phyloP scores from a whole-genome alignment of 192 early-diverging fungal species.

The Coemansia sp. region DNA sequence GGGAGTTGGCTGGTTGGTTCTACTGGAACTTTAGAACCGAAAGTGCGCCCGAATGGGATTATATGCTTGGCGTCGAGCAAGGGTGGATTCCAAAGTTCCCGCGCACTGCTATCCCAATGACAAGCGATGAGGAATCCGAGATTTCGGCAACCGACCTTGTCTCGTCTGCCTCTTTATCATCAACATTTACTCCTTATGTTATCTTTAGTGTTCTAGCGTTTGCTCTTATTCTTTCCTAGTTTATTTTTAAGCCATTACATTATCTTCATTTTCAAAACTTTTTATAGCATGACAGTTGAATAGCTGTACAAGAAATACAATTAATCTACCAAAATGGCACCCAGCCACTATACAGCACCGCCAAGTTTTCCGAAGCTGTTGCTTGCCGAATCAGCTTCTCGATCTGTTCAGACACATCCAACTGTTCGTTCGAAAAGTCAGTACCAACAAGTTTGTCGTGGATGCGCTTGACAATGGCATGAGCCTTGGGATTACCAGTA shows the following conservation, averaged over 20 bases:
- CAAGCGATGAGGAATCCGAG: slow-evolving; percentile 4
- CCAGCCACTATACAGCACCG: slow-evolving; percentile 40
- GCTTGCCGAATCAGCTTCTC: slow-evolving; percentile 91
- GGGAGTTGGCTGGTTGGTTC: slow-evolving; percentile 61
- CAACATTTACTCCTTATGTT: neutral
- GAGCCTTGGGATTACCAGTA: slow-evolving; percentile 73
- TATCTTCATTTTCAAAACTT: neutral
- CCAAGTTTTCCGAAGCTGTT: slow-evolving; percentile 85
- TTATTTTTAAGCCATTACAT: neutral
- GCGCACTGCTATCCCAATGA: slow-evolving; percentile 24
- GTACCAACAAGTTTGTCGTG: slow-evolving; percentile 93
- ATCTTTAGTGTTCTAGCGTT: neutral
- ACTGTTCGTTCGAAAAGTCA: slow-evolving; percentile 80
- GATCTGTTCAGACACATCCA: slow-evolving; percentile 87
- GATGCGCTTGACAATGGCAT: slow-evolving; percentile 88
- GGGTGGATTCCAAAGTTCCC: slow-evolving; percentile 65
- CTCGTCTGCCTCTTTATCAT: neutral
- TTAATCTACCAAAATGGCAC: slow-evolving; percentile 36
- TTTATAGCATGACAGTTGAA: too few relatives aligned
- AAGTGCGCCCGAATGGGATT: slow-evolving; percentile 70
- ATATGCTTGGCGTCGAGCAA: slow-evolving; percentile 62
- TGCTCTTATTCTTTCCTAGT: neutral
- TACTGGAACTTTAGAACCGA: slow-evolving; percentile 76
- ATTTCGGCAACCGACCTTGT: slow-evolving; percentile 9
- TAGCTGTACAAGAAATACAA: too few relatives aligned